Evolutionary conservation across 1,284 basidiomycete species (phyloP), one percentile per base, ranked within the genome.

Genomic region (Moniliophthora roreri): DNA sequence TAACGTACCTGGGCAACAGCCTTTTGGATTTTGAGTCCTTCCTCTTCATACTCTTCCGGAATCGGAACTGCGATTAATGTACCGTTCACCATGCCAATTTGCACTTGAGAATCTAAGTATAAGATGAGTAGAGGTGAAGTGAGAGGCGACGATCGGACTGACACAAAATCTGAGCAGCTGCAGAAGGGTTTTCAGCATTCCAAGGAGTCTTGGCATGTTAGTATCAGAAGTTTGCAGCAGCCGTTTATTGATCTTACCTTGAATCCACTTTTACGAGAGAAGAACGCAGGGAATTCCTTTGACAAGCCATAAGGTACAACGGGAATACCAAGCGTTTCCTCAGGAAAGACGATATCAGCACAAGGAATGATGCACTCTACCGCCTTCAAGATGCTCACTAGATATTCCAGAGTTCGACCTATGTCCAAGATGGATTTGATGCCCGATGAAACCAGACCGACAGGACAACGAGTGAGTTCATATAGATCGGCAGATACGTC

Each of bases 351-450:
- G 34, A 44, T 55, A 58, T 51, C 41, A 34, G 26, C 8, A n/a
- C n/a, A n/a, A n/a, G n/a, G 36, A 26, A 34, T 48, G 47, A 32
- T 40, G 49, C 23, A 32, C 26, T 15, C 20, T 26, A 23, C 26
- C 28, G 6, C 9, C 6, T 41, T 6, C 18, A 18, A 32, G 26
- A 32, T 5, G 55, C 80, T 50, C 60, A 91, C 90, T 58, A 99
- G 81, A 64, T 95, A 96, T 72, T 99, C 97, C 40, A 99, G 78
- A 8, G 97, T 98, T 62, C 88, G 78, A 51, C 91, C 91, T 57
- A 99, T 95, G 69, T 98, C 96, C 49, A 99, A 73, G 59, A 99
- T 98, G 0, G 91, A 95, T 68, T 99, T 99, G 34, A 93, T 88
- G 2, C 97, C 97, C 1, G 95, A 91, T 38, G 95, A 97, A 20